phyloP scores from a whole-genome alignment of 352 stramenopile genomes.

The Thalassiosira livingstoniorum region DNA sequence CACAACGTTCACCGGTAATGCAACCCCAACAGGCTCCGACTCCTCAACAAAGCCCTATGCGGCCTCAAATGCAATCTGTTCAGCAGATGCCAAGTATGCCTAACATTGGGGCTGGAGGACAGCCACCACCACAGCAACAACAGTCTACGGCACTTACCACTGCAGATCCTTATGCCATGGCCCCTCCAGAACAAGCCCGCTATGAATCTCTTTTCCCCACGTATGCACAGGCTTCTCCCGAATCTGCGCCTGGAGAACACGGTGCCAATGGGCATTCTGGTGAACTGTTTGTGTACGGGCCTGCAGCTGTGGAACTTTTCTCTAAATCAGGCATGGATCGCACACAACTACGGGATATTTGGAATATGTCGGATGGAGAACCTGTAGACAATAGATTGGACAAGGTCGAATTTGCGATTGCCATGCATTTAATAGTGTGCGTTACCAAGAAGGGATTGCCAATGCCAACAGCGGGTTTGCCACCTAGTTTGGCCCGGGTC shows the following conservation, averaged over 20 bases:
- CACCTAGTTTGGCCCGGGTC: conserved; percentile 40
- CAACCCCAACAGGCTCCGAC: conserved; percentile 26
- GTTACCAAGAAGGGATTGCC: conserved; percentile 85
- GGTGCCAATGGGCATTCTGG: no score
- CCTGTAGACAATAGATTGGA: conserved; percentile 92
- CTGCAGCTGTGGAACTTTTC: conserved; percentile 92
- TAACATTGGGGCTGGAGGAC: not conserved
- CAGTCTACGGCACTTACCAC: conserved; percentile 53
- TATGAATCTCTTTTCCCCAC: conserved; percentile 93
- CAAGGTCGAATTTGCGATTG: conserved; percentile 92
- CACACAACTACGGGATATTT: conserved; percentile 90
- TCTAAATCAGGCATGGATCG: conserved; percentile 92
- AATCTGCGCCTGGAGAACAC: no score
- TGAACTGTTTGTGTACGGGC: conserved; percentile 91
- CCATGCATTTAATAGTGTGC: conserved; percentile 97
- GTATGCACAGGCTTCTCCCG: no score
- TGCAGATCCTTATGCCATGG: conserved; percentile 89
- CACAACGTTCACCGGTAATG: conserved; percentile 18
- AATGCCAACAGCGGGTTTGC: conserved; percentile 49
- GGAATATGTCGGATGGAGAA: conserved; percentile 91
- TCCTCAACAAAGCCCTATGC: conserved; percentile 26
- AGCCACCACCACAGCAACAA: conserved; percentile 28
- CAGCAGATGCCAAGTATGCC: conserved; percentile 2
- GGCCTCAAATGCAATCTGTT: not conserved
- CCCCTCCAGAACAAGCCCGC: conserved; percentile 88